Base-by-base conservation (phyloP, 306 rosid species). In the Cucurbita moschata region DNA sequence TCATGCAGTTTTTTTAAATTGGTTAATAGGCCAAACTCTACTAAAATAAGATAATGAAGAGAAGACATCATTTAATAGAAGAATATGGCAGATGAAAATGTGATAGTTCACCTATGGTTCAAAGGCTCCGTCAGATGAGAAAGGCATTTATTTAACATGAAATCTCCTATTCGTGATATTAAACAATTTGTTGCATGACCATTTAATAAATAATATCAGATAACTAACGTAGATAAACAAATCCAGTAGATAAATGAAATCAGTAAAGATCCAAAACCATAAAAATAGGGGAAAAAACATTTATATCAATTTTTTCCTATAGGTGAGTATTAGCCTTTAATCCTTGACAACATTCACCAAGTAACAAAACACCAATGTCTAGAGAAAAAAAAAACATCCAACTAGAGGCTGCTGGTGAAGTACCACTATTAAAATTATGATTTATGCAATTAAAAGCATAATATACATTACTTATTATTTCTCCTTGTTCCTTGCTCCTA, bases 21-120 rank as follows among this genome's bases (percentile, higher is more conserved):
- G 67, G 67, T 52, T 75, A 79, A 15, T 16, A 49, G 9, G 50
- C 4, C 75, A 74, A 75, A 72, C 50, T 71, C 74, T 73, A 79
- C 30, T 42, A 47, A 23, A 59, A 56, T 73, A 65, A 76, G 80
- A 57, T 60, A 79, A 81, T 49, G 18, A 57, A 2, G 7, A 38
- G 44, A 76, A 59, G 73, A 74, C 60, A 76, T 72, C 78, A 73
- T 44, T 30, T 70, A 75, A 72, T 43, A 16, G 49, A 65, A 65
- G 52, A 65, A 65, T 42, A 42, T 18, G 53, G 52, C 53, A 65
- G 35, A 65, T 10, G 53, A 65, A 18, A n/a, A 18, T 10, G 35
- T 65, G 71, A 65, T 9, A 18, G n/a, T 42, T 18, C 71, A 43
- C 51, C 35, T 19, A 65, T 3, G 10, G 51, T 39, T 26, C 11